These are phyloP conservation scores for Phytophthora sojae DNA, from an alignment of 352 stramenopile genomes.

Conservation along the genomic window DNA sequence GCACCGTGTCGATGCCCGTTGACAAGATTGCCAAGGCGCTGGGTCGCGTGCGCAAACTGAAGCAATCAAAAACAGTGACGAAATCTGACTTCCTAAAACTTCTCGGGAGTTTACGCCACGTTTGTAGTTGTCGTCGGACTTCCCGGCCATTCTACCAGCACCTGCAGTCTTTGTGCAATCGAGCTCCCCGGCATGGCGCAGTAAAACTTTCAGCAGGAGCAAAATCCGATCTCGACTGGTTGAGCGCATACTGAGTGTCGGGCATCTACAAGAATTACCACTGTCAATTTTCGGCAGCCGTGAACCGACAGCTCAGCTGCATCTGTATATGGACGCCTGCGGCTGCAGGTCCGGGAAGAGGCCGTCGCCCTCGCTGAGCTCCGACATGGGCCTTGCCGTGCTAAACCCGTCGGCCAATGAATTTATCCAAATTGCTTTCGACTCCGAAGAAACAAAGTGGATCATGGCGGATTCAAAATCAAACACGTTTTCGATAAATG, in stretches of 20 bases:
- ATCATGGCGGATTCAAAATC: not conserved
- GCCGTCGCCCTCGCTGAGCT: too few species aligned
- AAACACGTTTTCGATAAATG: not conserved
- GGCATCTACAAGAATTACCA: not conserved
- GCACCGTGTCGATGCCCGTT: constrained; percentile 8
- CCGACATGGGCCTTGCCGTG: not conserved
- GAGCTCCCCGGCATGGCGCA: constrained; percentile 2
- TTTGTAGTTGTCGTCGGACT: constrained; percentile 22
- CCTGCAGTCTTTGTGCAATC: not conserved
- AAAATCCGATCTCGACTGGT: not conserved
- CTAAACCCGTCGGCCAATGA: not conserved
- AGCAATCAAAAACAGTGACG: not conserved
- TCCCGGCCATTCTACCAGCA: constrained; percentile 8
- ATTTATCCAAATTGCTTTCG: not conserved
- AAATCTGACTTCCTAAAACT: constrained; percentile 10
- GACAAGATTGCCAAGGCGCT: constrained; percentile 23
- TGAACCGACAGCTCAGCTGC: not conserved
- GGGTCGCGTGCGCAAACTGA: not conserved
- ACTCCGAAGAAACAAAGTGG: not conserved
- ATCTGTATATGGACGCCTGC: constrained; percentile 9
- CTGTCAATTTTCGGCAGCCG: not conserved
- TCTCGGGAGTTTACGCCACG: constrained; percentile 31
- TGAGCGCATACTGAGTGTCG: not conserved
- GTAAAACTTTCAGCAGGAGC: constrained; percentile 6
- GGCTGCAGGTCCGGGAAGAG: too few species aligned